These are phyloP conservation scores for Yamadazyma jaroonii DNA, from an alignment of 1,139 yeast species.

Conservation along the genomic window DNA sequence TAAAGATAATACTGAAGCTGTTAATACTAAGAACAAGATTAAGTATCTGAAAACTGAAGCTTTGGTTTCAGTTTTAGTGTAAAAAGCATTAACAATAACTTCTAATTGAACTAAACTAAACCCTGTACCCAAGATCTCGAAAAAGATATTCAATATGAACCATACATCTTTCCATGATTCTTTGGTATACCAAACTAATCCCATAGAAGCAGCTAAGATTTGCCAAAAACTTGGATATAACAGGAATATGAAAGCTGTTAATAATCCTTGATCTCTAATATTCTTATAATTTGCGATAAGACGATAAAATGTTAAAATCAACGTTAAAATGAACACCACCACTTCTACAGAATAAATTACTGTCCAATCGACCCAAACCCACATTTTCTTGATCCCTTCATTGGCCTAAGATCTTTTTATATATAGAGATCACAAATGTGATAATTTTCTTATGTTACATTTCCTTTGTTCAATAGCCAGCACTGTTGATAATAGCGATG, in stretches of 20 bases:
- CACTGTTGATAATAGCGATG: slow-evolving; percentile 1
- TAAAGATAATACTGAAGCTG: slow-evolving; percentile 9
- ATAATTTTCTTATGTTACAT: neutral
- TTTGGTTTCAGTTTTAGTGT: slow-evolving; percentile 4
- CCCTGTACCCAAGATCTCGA: slow-evolving; percentile 12
- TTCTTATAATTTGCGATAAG: slow-evolving; percentile 7
- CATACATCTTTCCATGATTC: slow-evolving; percentile 11
- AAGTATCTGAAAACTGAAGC: slow-evolving; percentile 8
- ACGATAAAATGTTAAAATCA: slow-evolving; percentile 9
- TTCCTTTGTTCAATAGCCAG: neutral
- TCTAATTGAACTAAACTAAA: slow-evolving; percentile 11
- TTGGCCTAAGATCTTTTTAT: too few species aligned
- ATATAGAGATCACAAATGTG: neutral
- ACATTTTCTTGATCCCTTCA: too few species aligned
- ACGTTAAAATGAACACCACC: slow-evolving; percentile 7
- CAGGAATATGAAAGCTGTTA: slow-evolving; percentile 9
- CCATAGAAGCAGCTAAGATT: slow-evolving; percentile 10
- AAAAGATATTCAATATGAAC: slow-evolving; percentile 13
- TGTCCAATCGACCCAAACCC: slow-evolving; percentile 8
- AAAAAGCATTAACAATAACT: slow-evolving; percentile 7
- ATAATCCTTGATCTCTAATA: slow-evolving; percentile 6
- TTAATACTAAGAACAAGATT: slow-evolving; percentile 6
- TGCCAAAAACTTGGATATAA: slow-evolving; percentile 14
- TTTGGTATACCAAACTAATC: slow-evolving; percentile 10
- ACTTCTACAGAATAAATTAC: slow-evolving; percentile 12